A percentile compares a stretch with the other conserved stretches of the same genome.
These are phyloP conservation scores for Sergeia podlipaevii DNA, from an alignment of 208 protist genomes.

Conservation along the genomic window DNA sequence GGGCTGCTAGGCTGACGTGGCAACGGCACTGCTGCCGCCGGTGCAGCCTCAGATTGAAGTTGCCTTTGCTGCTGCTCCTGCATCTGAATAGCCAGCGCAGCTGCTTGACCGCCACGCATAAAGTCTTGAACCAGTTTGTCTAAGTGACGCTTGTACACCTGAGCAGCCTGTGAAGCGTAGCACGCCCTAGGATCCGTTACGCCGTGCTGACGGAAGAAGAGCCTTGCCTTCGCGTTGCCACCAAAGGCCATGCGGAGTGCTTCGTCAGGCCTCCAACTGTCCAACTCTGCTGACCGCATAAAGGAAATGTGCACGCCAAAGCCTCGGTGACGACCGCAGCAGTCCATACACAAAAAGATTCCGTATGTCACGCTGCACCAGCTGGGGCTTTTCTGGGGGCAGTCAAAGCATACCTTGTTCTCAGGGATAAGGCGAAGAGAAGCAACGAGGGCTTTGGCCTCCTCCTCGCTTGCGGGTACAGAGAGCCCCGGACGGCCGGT, in stretches of 20 bases:
- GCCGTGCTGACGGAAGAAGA: constrained; percentile 87
- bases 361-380: constrained; percentile 96
- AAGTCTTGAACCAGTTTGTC: constrained; percentile 62
- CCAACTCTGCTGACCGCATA: constrained; percentile 91
- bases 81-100: constrained; percentile 1
- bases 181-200: constrained; percentile 58
- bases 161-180: constrained; percentile 52
- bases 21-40: constrained; percentile 1
- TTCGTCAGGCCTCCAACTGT: constrained; percentile 86
- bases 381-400: constrained; percentile 93
- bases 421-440: constrained; percentile 53
- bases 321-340: constrained; percentile 92
- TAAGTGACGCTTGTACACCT: constrained; percentile 66
- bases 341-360: constrained; percentile 97
- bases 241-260: constrained; percentile 85
- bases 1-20: background rate
- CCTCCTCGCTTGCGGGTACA: constrained; percentile 55
- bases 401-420: constrained; percentile 96
- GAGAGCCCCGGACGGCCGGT: too few relatives aligned
- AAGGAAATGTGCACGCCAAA: constrained; percentile 97
- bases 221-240: constrained; percentile 75
- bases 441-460: constrained; percentile 71
- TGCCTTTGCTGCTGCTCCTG: background rate
- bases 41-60: background rate
- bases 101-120: constrained; percentile 15